phyloP scores from a whole-genome alignment of 352 stramenopile genomes.

The Globisporangium middletonii region DNA sequence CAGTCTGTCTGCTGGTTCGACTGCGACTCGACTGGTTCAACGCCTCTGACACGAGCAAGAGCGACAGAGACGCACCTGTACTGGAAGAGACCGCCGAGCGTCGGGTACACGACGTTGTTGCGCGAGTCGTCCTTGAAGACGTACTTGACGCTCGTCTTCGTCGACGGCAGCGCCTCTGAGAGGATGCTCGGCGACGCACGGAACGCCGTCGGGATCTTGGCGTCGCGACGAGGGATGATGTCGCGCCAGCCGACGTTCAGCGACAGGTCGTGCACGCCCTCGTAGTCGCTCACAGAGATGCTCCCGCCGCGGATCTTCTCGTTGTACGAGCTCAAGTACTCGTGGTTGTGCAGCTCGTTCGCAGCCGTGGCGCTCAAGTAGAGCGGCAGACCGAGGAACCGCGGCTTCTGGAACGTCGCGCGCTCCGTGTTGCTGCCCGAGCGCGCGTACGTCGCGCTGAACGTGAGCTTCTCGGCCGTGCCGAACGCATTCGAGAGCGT shows the following conservation, averaged over 20 bases:
- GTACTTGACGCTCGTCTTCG: slow-evolving; percentile 91
- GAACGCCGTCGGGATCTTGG: slow-evolving; percentile 85
- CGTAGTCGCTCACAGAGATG: slow-evolving; percentile 85
- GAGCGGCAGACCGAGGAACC: slow-evolving; percentile 76
- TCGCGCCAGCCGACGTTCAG: slow-evolving; percentile 85
- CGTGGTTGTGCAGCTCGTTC: slow-evolving; percentile 86
- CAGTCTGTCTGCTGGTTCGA: no score
- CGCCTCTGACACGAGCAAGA: not conserved
- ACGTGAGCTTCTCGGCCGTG: slow-evolving; percentile 77
- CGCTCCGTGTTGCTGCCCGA: slow-evolving; percentile 84
- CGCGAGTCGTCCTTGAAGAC: slow-evolving; percentile 89
- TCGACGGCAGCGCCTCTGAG: slow-evolving; percentile 84
- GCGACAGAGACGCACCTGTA: slow-evolving; percentile 41
- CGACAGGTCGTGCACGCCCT: slow-evolving; percentile 78
- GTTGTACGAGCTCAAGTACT: slow-evolving; percentile 85
- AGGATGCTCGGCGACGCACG: slow-evolving; percentile 87
- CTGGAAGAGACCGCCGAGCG: slow-evolving; percentile 84
- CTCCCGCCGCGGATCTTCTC: slow-evolving; percentile 81
- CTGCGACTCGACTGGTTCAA: no score
- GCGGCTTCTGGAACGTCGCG: slow-evolving; percentile 81
- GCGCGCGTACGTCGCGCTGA: slow-evolving; percentile 75
- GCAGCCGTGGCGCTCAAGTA: slow-evolving; percentile 68
- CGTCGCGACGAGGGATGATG: slow-evolving; percentile 76
- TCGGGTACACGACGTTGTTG: slow-evolving; percentile 85
- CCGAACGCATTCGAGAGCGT: slow-evolving; percentile 82